phyloP scores from a whole-genome alignment of 108 stramenopile genomes.

The Nitzschia sp. region DNA sequence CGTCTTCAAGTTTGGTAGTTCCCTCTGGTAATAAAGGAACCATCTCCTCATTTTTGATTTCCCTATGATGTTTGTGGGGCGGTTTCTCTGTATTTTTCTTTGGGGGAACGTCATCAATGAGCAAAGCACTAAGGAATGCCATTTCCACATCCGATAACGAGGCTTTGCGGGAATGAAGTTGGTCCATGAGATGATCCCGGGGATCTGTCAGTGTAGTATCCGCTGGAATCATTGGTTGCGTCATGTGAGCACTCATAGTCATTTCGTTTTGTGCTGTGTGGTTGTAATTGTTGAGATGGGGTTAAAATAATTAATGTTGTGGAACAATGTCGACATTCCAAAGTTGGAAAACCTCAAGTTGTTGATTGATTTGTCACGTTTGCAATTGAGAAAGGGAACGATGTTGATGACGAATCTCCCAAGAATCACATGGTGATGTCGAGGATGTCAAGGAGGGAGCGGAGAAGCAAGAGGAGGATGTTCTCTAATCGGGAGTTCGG shows the following conservation, averaged over 20 bases:
- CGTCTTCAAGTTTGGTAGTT: background rate
- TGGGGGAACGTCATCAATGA: constrained; percentile 16
- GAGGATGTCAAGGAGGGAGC: too few relatives aligned
- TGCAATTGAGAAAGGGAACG: too few relatives aligned
- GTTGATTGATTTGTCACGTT: too few relatives aligned
- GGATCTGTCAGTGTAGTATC: background rate
- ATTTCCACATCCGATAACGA: constrained; percentile 28
- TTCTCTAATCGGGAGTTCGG: too few relatives aligned
- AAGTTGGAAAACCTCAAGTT: too few relatives aligned
- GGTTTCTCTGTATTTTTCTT: background rate
- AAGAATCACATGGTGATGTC: too few relatives aligned
- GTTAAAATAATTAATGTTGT: too few relatives aligned
- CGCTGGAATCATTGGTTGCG: background rate
- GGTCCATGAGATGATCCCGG: background rate
- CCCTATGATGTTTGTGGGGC: background rate
- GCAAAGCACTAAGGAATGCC: constrained; percentile 27
- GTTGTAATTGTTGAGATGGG: background rate
- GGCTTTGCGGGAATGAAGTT: constrained; percentile 12
- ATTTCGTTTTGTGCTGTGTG: background rate
- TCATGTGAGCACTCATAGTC: constrained; percentile 3
- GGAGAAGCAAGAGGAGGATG: too few relatives aligned
- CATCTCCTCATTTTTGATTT: constrained; percentile 3
- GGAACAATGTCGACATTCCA: too few relatives aligned
- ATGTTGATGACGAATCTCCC: too few relatives aligned
- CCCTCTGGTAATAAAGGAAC: background rate